Evolutionary conservation across 2,329 filamentous ascomycete genomes (phyloP).

Genomic region (Dothidotthia symphoricarpi): DNA sequence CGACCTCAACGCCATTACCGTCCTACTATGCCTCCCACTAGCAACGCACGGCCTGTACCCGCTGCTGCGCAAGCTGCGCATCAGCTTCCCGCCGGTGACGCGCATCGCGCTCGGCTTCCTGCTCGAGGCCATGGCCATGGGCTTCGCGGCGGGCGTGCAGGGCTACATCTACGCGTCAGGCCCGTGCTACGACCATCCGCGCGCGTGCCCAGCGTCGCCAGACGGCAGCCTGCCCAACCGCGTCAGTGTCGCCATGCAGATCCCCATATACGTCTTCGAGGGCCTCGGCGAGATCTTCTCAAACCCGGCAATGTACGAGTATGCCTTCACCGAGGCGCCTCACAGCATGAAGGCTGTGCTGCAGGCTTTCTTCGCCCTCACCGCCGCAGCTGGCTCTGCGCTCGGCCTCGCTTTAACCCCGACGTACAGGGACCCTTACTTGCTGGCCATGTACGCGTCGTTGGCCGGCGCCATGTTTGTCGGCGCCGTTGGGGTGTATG

Average conservation of each 20-base stretch:
- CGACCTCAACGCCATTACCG: slow-evolving; percentile 3
- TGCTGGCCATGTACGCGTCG: slow-evolving; percentile 19
- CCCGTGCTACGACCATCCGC: slow-evolving; percentile 39
- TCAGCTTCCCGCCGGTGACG: slow-evolving; percentile 20
- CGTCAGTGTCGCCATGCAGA: slow-evolving; percentile 40
- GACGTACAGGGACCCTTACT: slow-evolving; percentile 20
- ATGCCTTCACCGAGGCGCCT: slow-evolving; percentile 43
- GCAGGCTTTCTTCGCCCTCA: slow-evolving; percentile 27
- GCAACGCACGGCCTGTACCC: slow-evolving; percentile 10
- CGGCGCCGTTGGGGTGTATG: slow-evolving; percentile 3
- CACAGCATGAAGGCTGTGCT: slow-evolving; percentile 38
- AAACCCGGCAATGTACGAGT: slow-evolving; percentile 42
- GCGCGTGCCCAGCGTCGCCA: slow-evolving; percentile 29
- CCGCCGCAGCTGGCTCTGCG: slow-evolving; percentile 20
- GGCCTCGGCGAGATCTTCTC: slow-evolving; percentile 44
- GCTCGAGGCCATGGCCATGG: slow-evolving; percentile 17
- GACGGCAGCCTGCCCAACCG: slow-evolving; percentile 32
- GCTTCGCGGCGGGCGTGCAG: slow-evolving; percentile 25
- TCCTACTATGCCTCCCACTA: slow-evolving; percentile 1
- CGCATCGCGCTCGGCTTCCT: slow-evolving; percentile 22
- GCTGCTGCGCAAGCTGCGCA: slow-evolving; percentile 14
- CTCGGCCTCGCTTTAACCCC: slow-evolving; percentile 32
- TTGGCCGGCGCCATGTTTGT: slow-evolving; percentile 15
- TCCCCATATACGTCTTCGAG: slow-evolving; percentile 38
- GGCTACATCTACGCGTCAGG: slow-evolving; percentile 26